These are phyloP conservation scores for Wickerhamiella musiphila DNA, from an alignment of 805 yeast species.

Conservation along the genomic window DNA sequence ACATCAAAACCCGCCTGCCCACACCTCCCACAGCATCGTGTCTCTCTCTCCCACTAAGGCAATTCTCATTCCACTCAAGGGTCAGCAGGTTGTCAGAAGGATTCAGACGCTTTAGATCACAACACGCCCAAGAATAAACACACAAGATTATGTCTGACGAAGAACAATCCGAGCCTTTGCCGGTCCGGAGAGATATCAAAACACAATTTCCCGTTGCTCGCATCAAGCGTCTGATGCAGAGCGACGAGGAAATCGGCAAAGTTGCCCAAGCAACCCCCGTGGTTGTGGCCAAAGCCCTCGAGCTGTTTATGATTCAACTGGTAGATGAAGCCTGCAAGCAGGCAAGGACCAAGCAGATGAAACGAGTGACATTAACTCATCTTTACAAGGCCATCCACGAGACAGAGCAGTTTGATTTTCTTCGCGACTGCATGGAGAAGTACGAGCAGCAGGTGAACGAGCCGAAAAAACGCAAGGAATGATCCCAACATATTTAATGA, in stretches of 20 bases:
- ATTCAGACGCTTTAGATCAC: too few relatives aligned
- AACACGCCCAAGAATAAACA: too few relatives aligned
- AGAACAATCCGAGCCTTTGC: too few relatives aligned
- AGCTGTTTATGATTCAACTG: slow-evolving; percentile 74
- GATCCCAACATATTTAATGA: too few relatives aligned
- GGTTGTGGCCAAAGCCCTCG: slow-evolving; percentile 91
- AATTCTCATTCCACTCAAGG: too few relatives aligned
- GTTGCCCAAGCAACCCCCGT: slow-evolving; percentile 98
- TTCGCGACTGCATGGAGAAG: slow-evolving; percentile 57
- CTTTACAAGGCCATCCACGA: slow-evolving; percentile 66
- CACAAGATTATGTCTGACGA: too few relatives aligned
- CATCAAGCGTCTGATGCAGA: slow-evolving; percentile 90
- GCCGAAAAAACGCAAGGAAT: slow-evolving; percentile 8
- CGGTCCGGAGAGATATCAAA: slow-evolving; percentile 20
- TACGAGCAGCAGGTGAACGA: slow-evolving; percentile 27
- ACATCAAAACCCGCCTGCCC: too few relatives aligned
- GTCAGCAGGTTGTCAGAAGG: too few relatives aligned
- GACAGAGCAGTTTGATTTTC: slow-evolving; percentile 85
- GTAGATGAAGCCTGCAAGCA: slow-evolving; percentile 70
- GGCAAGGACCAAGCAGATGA: slow-evolving; percentile 57
- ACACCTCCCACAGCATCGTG: too few relatives aligned
- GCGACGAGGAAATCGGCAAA: slow-evolving; percentile 96
- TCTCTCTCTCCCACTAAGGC: too few relatives aligned
- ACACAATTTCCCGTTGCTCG: slow-evolving; percentile 49
- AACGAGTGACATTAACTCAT: slow-evolving; percentile 68